Base-by-base conservation (phyloP, 2,329 filamentous ascomycete species). In the Alternaria burnsii region DNA sequence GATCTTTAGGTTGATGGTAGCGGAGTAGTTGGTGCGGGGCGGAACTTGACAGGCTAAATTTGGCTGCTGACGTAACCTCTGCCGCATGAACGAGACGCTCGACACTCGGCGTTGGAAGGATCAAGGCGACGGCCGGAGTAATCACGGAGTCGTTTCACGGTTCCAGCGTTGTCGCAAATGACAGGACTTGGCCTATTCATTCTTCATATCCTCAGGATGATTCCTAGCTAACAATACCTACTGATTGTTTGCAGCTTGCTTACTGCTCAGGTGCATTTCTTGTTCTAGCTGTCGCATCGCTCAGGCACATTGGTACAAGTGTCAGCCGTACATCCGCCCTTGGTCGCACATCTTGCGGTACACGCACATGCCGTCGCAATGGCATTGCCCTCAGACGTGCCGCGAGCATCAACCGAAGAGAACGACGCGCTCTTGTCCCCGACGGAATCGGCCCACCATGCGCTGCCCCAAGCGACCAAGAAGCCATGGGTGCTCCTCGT, bases 401-500 rank as follows among this genome's bases (percentile, higher is more conserved):
- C 61, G 6, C 57, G 69, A 38, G 58, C 52, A 5, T 71, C 70
- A 3, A 56, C 42, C 1, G 69, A 71, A 40, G 69, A 71, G 52
- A 65, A 57, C 54, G 70, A 62, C 3, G 55, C 62, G 4, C 59
- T 74, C 18, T 62, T 74, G 32, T 58, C 70, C 10, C 58, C 63
- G 7, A 30, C 53, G 16, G 65, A 58, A 20, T 51, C 61, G 4
- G 57, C 41, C 24, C 12, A 47, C n/a, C 22, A 47, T 0, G 46
- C 48, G 1, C 28, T 52, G 9, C 42, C 58, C 16, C 28, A 53
- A 16, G 51, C 59, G 30, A 63, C 58, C 56, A 68, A 71, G 48
- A 77, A 73, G 58, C 73, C 74, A 52, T 78, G 75, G 76, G 58
- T 76, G 9, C 32, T 70, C 4, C 63, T 78, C 40, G 62, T 70